A percentile compares a stretch with the other conserved stretches of the same genome.
These are phyloP conservation scores for Colletotrichum paranaense DNA, from an alignment of 2,329 filamentous ascomycete genomes.

Conservation along the genomic window DNA sequence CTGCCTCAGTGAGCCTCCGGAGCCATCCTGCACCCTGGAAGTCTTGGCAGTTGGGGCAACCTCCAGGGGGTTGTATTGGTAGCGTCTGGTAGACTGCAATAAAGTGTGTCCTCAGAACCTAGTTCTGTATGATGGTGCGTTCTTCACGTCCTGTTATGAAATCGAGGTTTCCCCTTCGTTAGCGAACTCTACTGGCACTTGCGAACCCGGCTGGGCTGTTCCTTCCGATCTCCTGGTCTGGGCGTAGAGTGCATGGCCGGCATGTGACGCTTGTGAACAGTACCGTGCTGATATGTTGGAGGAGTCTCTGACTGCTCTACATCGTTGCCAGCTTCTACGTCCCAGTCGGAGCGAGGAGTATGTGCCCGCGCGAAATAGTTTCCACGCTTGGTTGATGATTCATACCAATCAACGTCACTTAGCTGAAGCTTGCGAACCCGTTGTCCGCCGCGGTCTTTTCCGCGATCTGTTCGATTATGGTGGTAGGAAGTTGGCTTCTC, in stretches of 20 bases:
- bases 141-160: slow-evolving; percentile 30
- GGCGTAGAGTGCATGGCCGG: slow-evolving; percentile 4
- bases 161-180: slow-evolving; percentile 12
- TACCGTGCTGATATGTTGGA: slow-evolving; percentile 2
- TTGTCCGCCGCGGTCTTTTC: slow-evolving; percentile 78
- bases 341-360: background rate
- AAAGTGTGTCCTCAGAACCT: slow-evolving; percentile 1
- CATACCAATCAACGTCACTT: slow-evolving; percentile 97
- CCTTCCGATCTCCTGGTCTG: background rate
- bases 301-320: background rate
- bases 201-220: slow-evolving; percentile 7
- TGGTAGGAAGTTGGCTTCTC: slow-evolving; percentile 63
- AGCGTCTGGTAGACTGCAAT: background rate
- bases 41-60: background rate
- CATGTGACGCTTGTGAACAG: slow-evolving; percentile 17
- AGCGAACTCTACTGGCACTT: slow-evolving; percentile 19
- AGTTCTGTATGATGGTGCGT: background rate
- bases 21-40: background rate
- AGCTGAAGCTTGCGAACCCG: slow-evolving; percentile 91
- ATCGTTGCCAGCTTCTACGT: background rate
- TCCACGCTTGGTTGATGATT: slow-evolving; percentile 38
- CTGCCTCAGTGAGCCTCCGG: background rate
- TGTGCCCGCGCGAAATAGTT: background rate
- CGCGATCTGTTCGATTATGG: slow-evolving; percentile 66
- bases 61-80: background rate